phyloP scores from a whole-genome alignment of 345 rosid genomes.

The Cardiospermum halicacabum region DNA sequence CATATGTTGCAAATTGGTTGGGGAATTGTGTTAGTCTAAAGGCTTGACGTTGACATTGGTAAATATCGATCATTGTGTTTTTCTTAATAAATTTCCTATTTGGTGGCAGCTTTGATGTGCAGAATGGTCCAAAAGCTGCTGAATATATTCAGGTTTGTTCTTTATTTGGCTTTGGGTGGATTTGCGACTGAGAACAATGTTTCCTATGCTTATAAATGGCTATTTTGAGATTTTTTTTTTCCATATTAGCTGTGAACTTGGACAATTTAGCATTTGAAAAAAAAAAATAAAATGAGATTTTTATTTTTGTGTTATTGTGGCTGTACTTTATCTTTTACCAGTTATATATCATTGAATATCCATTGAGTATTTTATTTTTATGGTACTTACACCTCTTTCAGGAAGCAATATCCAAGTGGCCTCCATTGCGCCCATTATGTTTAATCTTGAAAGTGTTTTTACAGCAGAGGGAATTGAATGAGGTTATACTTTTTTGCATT shows the following conservation, averaged over 20 bases:
- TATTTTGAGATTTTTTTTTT: not conserved
- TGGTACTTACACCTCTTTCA: conserved; percentile 21
- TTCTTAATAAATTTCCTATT: conserved; percentile 11
- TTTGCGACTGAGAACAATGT: not conserved
- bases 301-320: no score
- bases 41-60: not conserved
- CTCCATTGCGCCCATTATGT: conserved; percentile 75
- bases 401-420: conserved; percentile 71
- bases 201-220: not conserved
- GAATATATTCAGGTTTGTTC: conserved; percentile 78
- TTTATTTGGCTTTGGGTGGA: not conserved
- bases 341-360: no score
- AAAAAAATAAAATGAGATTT: not conserved
- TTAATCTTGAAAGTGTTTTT: conserved; percentile 85
- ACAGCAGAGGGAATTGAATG: conserved; percentile 93
- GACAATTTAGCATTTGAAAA: not conserved
- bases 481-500: conserved; percentile 42
- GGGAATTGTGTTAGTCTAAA: not conserved
- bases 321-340: no score
- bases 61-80: not conserved
- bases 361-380: not conserved
- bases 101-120: conserved; percentile 69
- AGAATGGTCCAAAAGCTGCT: conserved; percentile 95
- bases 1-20: not conserved
- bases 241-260: not conserved